These are phyloP conservation scores for Mycena filopes DNA, from an alignment of 768 basidiomycete species.

Conservation along the genomic window DNA sequence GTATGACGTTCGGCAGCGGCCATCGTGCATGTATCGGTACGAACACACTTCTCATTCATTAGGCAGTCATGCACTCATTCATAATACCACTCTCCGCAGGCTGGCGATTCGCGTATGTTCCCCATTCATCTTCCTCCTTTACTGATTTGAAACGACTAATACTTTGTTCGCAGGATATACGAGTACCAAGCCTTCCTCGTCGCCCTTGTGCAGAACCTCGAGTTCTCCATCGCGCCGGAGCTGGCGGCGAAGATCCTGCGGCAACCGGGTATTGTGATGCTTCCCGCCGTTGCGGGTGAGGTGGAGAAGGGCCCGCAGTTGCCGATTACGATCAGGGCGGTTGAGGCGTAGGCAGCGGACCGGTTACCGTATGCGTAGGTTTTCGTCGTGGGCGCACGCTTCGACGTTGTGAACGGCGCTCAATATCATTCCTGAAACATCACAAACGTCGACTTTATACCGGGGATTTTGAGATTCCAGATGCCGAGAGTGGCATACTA, in stretches of 20 bases:
- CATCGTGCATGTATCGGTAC: slow-evolving; percentile 53
- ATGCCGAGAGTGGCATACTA: no score
- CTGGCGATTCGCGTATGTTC: slow-evolving; percentile 55
- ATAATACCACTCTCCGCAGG: slow-evolving; percentile 35
- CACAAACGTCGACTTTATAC: no score
- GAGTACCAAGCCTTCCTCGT: slow-evolving; percentile 69
- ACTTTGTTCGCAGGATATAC: slow-evolving; percentile 46
- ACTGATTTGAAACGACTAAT: not conserved
- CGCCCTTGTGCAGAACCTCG: slow-evolving; percentile 68
- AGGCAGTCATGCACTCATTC: not conserved
- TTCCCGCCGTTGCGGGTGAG: slow-evolving; percentile 57
- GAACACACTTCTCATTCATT: not conserved
- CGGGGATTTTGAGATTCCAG: no score
- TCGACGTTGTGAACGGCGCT: no score
- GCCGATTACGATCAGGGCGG: slow-evolving; percentile 6
- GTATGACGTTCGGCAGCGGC: slow-evolving; percentile 60
- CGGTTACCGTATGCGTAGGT: no score
- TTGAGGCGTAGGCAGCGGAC: no score
- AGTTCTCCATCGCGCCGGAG: slow-evolving; percentile 57
- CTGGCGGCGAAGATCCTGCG: slow-evolving; percentile 50
- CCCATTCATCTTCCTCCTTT: not conserved
- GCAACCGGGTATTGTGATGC: slow-evolving; percentile 59
- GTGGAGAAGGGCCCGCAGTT: slow-evolving; percentile 9
- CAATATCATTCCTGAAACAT: no score
- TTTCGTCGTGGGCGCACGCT: no score